A percentile compares a stretch with the other conserved stretches of the same genome.
Evolutionary conservation across 768 basidiomycete species (phyloP).

Genomic region (Tulasnella sp.): DNA sequence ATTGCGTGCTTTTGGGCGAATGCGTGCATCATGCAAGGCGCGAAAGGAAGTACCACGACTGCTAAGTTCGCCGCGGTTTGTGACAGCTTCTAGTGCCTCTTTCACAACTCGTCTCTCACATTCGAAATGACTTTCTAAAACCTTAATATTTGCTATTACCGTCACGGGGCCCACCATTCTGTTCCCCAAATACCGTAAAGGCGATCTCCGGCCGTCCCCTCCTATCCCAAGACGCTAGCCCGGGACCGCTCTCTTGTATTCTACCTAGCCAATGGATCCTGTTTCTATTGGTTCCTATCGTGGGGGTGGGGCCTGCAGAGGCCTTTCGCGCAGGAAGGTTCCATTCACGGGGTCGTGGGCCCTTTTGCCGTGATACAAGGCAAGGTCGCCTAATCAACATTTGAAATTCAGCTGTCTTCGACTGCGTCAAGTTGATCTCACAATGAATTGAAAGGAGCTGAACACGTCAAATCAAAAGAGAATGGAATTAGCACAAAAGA

Average conservation of each 20-base stretch:
- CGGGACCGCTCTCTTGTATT: too few species aligned
- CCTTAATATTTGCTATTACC: neutral
- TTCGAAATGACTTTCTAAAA: neutral
- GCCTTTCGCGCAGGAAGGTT: neutral
- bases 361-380: neutral
- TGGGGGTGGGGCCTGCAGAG: neutral
- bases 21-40: too few species aligned
- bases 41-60: too few species aligned
- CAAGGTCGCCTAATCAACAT: neutral
- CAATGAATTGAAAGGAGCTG: neutral
- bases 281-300: neutral
- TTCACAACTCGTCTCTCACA: neutral
- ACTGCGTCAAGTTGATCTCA: neutral
- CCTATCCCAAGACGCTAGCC: too few species aligned
- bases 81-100: too few species aligned
- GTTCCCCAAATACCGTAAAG: neutral
- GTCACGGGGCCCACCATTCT: neutral
- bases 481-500: neutral
- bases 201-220: neutral
- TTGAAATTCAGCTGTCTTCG: neutral
- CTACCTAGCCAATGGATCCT: neutral
- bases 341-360: neutral
- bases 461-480: neutral
- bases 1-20: too few species aligned
- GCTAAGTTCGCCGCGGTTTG: too few species aligned